Evolutionary conservation across 1,284 basidiomycete species (phyloP), one percentile per base, ranked within the genome.

Genomic region (Taiwanofungus camphoratus): DNA sequence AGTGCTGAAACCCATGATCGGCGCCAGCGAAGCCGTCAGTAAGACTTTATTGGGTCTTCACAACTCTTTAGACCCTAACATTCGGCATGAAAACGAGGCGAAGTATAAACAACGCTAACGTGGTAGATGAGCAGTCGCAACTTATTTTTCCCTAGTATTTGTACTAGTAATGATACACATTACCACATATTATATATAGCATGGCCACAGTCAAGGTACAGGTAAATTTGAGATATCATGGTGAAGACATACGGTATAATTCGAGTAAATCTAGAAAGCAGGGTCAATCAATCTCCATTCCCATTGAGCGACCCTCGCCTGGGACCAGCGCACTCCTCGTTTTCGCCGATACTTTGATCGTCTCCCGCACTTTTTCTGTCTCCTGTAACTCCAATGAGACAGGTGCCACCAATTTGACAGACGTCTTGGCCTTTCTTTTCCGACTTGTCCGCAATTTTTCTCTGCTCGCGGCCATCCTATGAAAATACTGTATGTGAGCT

Each of bases 1-100:
- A 0, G 90, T 99, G 3, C 67, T 99, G 52, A 92, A 90, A 56
- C 92, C 94, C 0, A 95, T 96, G 86, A 95, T 96, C 45, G 95
- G 95, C 5, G 93, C 93, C 3, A 92, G 86, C 41, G 94, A 95
- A 63, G 95, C 95, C 1, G 86, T 98, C 42, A 88, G 91, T 65
- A 95, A 98, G 71, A 95, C 95, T 2, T 67, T 97, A 36, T 75
- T 95, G 46, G 95, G 95, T 4, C 72, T 99, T 34, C 84, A 94
- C 54, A 96, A 97, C 59, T 81, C 87, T 36, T 65, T 95, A 48
- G 90, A 94, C 63, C 90, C 92, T 5, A 77, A 82, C 50, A 70
- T 85, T 34, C 77, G 80, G 36, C 70, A 79, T 32, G 90, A 93
- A 60, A 84, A 83, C 53, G 87, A 89, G 52, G 88, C 86, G 40